Base-by-base conservation (phyloP, 202 grass and related monocot species). In the Panicum hallii region DNA sequence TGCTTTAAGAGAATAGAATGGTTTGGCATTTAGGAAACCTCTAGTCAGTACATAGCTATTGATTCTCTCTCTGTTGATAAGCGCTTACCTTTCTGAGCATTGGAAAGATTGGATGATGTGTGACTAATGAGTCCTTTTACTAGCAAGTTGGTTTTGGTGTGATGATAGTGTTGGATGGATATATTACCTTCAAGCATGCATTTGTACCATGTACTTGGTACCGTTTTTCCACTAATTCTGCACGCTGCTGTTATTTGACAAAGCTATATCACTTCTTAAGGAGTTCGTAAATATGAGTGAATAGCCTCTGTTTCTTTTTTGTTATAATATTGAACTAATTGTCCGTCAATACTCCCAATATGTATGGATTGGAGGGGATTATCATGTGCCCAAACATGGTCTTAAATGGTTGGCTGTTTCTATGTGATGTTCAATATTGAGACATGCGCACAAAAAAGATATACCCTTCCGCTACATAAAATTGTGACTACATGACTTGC, bases 131-230 rank as follows among this genome's bases (percentile, higher is more conserved):
- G 34, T 65, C 58, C 23, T 72, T 47, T 50, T 45, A 71, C 44
- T 53, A 7, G 48, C 62, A 54, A 72, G 12, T 72, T 11, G 55
- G 22, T 72, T 60, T 11, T 0, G 6, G 5, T 75, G 22, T 53
- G 54, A 75, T 85, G 52, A 26, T 85, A 80, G 48, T 10, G 20
- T 75, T 72, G 36, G 44, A 84, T 47, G n/a, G 32, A 54, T 70
- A 80, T 75, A 58, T 61, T 72, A 41, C 47, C 77, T 16, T 32
- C 40, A 57, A 10, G 56, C 70, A 54, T 61, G 40, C 26, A 11
- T 78, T 61, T 78, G 42, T 46, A 38, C 6, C 78, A n/a, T 40
- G 30, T 38, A 74, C 4, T 5, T 7, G 76, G 26, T 64, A 42
- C 60, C 34, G 14, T 67, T 11, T 71, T 72, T 60, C 13, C 17